A percentile compares a stretch with the other conserved stretches of the same genome.
Evolutionary conservation across 2,329 filamentous ascomycete genomes (phyloP).

Genomic region (Trichoderma sp.): DNA sequence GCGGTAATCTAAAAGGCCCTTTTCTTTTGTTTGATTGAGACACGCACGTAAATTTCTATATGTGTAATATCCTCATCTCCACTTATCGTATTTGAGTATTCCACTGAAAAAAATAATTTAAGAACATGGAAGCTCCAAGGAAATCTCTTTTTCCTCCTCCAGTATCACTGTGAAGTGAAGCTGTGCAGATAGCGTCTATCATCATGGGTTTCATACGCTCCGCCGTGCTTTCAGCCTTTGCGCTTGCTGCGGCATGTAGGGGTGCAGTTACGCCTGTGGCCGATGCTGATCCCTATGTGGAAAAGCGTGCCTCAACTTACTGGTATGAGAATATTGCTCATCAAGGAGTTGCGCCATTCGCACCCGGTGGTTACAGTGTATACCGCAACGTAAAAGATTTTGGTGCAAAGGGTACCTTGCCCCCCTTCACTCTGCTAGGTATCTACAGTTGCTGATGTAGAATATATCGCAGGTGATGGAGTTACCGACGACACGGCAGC

Average conservation of each 20-base stretch:
- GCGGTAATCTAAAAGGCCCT: not conserved
- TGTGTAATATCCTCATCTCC: not conserved
- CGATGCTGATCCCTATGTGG: not conserved
- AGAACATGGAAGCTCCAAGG: not conserved
- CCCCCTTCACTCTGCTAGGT: not conserved
- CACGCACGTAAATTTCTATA: not conserved
- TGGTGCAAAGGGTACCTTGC: slow-evolving; percentile 29
- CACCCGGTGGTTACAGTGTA: not conserved
- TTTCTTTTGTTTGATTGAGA: not conserved
- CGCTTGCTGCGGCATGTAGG: not conserved
- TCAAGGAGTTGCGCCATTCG: slow-evolving; percentile 6
- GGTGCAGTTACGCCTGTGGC: not conserved
- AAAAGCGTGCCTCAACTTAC: slow-evolving; percentile 5
- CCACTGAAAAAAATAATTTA: not conserved
- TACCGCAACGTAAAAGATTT: slow-evolving; percentile 40
- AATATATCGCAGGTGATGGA: slow-evolving; percentile 22
- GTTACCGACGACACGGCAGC: slow-evolving; percentile 52
- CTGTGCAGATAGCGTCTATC: not conserved
- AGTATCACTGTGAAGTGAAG: not conserved
- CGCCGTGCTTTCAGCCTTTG: not conserved
- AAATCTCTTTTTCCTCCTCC: not conserved
- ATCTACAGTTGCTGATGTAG: not conserved
- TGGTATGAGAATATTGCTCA: slow-evolving; percentile 6
- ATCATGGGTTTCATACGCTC: slow-evolving; percentile 9
- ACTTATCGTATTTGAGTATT: not conserved